phyloP scores from a whole-genome alignment of 352 stramenopile species.

The Plasmopara muralis region DNA sequence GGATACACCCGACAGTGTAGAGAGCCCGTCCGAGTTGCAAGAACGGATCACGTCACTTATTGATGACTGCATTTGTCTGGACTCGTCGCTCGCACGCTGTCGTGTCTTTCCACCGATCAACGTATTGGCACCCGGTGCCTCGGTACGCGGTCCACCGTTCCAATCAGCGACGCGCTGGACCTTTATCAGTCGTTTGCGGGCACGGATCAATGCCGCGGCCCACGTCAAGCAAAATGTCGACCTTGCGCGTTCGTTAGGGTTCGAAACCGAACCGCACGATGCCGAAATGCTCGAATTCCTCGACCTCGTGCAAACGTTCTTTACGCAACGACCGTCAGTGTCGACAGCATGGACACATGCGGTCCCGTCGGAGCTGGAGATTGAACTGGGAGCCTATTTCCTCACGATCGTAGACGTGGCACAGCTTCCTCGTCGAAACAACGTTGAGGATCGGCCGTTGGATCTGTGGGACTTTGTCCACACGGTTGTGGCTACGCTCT shows the following conservation, averaged over 20 bases:
- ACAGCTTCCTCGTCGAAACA: conserved; percentile 27
- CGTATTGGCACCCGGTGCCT: conserved; percentile 51
- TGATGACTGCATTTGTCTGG: conserved; percentile 57
- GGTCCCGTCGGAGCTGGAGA: conserved; percentile 26
- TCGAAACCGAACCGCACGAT: conserved; percentile 72
- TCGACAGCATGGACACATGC: conserved; percentile 10
- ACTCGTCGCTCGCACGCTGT: conserved; percentile 34
- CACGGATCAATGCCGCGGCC: conserved; percentile 53
- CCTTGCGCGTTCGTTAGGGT: conserved; percentile 47
- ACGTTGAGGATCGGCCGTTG: conserved; percentile 21
- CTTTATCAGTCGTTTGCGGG: conserved; percentile 49
- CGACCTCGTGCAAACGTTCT: conserved; percentile 68
- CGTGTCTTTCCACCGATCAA: conserved; percentile 71
- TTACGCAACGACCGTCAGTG: conserved; percentile 38
- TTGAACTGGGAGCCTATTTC: conserved; percentile 52
- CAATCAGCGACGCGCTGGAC: conserved; percentile 69
- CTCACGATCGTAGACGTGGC: conserved; percentile 41
- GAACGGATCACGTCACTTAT: conserved; percentile 63
- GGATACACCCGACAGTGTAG: conserved; percentile 46
- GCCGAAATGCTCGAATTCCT: conserved; percentile 64
- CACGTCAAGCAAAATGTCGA: conserved; percentile 57
- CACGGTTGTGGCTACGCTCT: conserved; percentile 26
- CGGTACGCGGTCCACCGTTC: conserved; percentile 66
- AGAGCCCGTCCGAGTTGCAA: conserved; percentile 52
- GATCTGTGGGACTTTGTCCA: conserved; percentile 47